Base-by-base conservation (phyloP, 1,284 basidiomycete genomes). In the Bjerkandera adusta region DNA sequence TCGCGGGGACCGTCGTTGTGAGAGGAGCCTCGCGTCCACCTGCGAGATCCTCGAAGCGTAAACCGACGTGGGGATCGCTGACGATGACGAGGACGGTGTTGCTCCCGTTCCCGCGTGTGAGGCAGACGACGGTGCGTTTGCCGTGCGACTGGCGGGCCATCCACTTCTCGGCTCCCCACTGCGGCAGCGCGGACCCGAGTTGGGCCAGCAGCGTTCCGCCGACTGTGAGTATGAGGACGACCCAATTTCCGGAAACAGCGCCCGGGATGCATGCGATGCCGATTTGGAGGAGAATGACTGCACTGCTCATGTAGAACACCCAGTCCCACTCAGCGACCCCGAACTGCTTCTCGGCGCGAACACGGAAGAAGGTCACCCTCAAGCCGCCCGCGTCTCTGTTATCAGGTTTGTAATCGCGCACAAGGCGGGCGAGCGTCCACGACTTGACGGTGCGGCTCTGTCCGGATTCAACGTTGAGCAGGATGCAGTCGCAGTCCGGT, bases 101-200 rank as follows among this genome's bases (percentile, higher is more conserved):
- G 39, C 52, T 53, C 13, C 65, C 65, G 52, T 66, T 66, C 22
- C 65, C 65, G 34, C 53, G 47, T 15, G 64, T 65, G 34, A 68
- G 52, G 36, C 56, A 57, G 8, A 63, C 56, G 20, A 61, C 58
- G 38, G 60, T 57, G 21, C 54, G 50, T 25, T 52, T 32, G 10
- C 22, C 33, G 12, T 51, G 43, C 8, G 55, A 30, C 21, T 16
- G 20, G n/a, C 65, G 60, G 25, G 54, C 54, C 0, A 49, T 54
- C 59, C 62, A 68, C 45, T 60, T 60, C 54, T 67, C 64, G 12
- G 46, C 42, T 25, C 49, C 47, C 66, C 65, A 67, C 47, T 66
- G 64, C 13, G 63, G 64, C 13, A 66, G 54, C 6, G 59, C 55
- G 29, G 48, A 58, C 11, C 48, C 48, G 18, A 52, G 29, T 15